Conservation (phyloP, 352 stramenopile species). For the Globisporangium apiculatum region DNA sequence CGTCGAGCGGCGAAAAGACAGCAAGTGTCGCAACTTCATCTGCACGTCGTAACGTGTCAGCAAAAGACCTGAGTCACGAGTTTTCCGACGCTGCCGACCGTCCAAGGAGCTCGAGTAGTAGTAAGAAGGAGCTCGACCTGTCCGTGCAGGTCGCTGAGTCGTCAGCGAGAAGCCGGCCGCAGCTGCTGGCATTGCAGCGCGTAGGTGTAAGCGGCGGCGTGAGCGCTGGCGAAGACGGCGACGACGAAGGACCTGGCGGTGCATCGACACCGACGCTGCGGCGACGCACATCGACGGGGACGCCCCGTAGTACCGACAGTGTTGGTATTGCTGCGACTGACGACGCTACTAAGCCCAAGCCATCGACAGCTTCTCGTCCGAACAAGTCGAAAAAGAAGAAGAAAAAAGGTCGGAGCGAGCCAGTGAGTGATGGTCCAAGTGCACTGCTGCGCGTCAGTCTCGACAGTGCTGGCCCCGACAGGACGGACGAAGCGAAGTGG, state of each 20-base stretch:
- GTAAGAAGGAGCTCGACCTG: conserved; percentile 11
- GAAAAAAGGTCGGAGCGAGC: conserved; percentile 1
- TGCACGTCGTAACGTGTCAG: neutral
- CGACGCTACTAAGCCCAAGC: neutral
- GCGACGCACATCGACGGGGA: conserved; percentile 9
- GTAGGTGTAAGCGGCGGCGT: conserved; percentile 12
- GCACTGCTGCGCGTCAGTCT: conserved; percentile 2
- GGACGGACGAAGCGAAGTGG: conserved; percentile 76
- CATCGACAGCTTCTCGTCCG: conserved; percentile 2
- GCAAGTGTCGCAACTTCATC: neutral
- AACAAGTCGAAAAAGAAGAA: conserved; percentile 68
- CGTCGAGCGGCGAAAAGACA: conserved; percentile 16
- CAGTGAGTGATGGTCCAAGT: conserved; percentile 1
- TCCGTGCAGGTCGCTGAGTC: conserved; percentile 26
- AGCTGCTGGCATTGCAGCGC: neutral
- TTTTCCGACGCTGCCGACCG: neutral
- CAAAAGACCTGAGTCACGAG: conserved; percentile 3
- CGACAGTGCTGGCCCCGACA: conserved; percentile 11
- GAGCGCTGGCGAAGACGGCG: conserved; percentile 41
- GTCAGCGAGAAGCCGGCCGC: conserved; percentile 5
- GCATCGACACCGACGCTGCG: conserved; percentile 19
- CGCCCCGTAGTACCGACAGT: conserved; percentile 1
- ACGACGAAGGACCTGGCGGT: conserved; percentile 29
- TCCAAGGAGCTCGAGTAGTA: conserved; percentile 4
- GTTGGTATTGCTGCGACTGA: neutral